Evolutionary conservation across 2,329 filamentous ascomycete genomes (phyloP).

Genomic region (Geoglossum cookeanum): DNA sequence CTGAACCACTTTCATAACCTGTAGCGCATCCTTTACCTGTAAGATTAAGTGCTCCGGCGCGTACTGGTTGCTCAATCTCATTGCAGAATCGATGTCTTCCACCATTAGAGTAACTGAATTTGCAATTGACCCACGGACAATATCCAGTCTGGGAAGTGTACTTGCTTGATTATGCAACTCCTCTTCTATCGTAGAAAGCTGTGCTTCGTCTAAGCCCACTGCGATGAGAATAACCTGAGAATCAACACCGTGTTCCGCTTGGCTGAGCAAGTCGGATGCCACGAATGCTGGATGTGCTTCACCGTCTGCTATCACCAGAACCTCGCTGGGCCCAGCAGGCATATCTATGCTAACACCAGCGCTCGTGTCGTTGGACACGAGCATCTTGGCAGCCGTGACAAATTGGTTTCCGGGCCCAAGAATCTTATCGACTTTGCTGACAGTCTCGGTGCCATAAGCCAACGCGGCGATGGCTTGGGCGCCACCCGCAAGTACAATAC

Average conservation of each 20-base stretch:
- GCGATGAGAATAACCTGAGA: slow-evolving; percentile 88
- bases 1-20: slow-evolving; percentile 57
- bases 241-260: slow-evolving; percentile 93
- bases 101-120: slow-evolving; percentile 82
- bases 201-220: slow-evolving; percentile 52
- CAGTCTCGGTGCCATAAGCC: slow-evolving; percentile 89
- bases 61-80: slow-evolving; percentile 77
- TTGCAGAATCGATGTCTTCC: slow-evolving; percentile 49
- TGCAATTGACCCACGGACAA: slow-evolving; percentile 73
- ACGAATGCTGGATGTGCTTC: slow-evolving; percentile 84
- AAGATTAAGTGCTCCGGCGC: slow-evolving; percentile 93
- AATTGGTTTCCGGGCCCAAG: slow-evolving; percentile 96
- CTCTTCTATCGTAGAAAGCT: slow-evolving; percentile 71
- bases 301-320: slow-evolving; percentile 85
- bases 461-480: slow-evolving; percentile 91
- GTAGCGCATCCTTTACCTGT: slow-evolving; percentile 60
- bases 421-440: slow-evolving; percentile 97
- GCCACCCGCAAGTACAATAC: slow-evolving; percentile 86
- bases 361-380: slow-evolving; percentile 91
- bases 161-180: slow-evolving; percentile 77
- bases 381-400: slow-evolving; percentile 96
- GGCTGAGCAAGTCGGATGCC: slow-evolving; percentile 80
- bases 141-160: slow-evolving; percentile 75
- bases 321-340: slow-evolving; percentile 91
- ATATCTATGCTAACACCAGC: slow-evolving; percentile 94